A percentile compares a stretch with the other conserved stretches of the same genome.
phyloP scores from a whole-genome alignment of 805 yeast genomes.

The Candida tammaniensis region DNA sequence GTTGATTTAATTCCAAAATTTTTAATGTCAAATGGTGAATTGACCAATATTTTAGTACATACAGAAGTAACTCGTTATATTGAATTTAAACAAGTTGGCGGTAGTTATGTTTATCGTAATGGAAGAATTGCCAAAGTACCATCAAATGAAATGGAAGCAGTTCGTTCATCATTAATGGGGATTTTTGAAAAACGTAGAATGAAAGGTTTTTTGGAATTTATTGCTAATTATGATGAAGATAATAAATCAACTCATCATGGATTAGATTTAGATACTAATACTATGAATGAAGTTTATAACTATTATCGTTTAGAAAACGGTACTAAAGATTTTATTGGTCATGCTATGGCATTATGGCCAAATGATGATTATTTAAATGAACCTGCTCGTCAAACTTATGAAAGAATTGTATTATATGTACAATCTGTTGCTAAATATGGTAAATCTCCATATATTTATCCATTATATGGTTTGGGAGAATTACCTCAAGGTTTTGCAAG shows the following conservation, averaged over 20 bases:
- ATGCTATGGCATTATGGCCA: conserved; percentile 96
- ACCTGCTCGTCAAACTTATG: conserved; percentile 90
- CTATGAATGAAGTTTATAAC: conserved; percentile 87
- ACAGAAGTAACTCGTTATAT: conserved; percentile 95
- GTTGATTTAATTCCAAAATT: conserved; percentile 96
- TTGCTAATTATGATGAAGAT: conserved; percentile 77
- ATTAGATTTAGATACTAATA: conserved; percentile 76
- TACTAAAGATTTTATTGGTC: conserved; percentile 95
- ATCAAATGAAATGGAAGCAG: conserved; percentile 85
- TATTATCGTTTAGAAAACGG: conserved; percentile 90
- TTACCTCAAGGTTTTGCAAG: conserved; percentile 99
- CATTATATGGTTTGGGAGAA: conserved; percentile 95
- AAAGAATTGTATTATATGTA: conserved; percentile 79
- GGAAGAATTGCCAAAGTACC: conserved; percentile 96
- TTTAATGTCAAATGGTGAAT: conserved; percentile 95
- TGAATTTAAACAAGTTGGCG: conserved; percentile 95
- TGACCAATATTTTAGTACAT: conserved; percentile 91
- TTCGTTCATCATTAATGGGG: conserved; percentile 90
- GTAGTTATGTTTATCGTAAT: conserved; percentile 86
- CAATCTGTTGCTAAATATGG: conserved; percentile 94
- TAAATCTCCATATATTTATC: conserved; percentile 93
- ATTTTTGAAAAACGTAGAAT: conserved; percentile 93
- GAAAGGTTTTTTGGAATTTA: conserved; percentile 87
- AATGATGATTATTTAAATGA: conserved; percentile 84
- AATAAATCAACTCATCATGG: conserved; percentile 81